Conservation (phyloP, 2,329 filamentous ascomycete species). For the Arthrobotrys musiformis region DNA sequence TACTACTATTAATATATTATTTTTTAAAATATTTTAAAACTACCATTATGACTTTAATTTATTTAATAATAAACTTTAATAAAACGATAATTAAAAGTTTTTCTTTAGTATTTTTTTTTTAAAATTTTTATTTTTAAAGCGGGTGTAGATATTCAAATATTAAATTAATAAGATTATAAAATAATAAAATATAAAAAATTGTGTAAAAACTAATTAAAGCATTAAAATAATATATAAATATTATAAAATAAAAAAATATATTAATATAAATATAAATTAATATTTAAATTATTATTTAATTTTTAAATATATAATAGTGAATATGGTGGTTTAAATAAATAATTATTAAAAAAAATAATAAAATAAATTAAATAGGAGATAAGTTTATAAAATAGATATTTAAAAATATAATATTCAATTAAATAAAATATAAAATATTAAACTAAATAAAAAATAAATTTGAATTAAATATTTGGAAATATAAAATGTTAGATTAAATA, state of each 20-base stretch:
- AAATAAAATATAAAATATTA: neutral
- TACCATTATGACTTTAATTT: neutral
- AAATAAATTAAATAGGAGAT: neutral
- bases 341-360: too few relatives aligned
- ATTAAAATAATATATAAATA: neutral
- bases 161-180: too few relatives aligned
- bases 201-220: too few relatives aligned
- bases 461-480: slow-evolving; percentile 5
- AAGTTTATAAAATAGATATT: neutral
- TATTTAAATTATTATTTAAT: neutral
- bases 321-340: neutral
- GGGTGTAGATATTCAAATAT: too few relatives aligned
- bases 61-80: neutral
- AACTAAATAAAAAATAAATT: neutral
- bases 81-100: too few relatives aligned
- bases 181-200: neutral
- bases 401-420: neutral
- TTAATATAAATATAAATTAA: neutral
- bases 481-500: slow-evolving; percentile 4
- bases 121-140: too few relatives aligned
- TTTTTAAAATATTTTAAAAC: neutral
- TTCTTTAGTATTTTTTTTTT: neutral
- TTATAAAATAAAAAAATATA: neutral
- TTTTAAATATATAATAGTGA: neutral
- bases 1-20: neutral